Conservation (phyloP, 1,139 yeast genomes). For the Blastobotrys malaysiensis region DNA sequence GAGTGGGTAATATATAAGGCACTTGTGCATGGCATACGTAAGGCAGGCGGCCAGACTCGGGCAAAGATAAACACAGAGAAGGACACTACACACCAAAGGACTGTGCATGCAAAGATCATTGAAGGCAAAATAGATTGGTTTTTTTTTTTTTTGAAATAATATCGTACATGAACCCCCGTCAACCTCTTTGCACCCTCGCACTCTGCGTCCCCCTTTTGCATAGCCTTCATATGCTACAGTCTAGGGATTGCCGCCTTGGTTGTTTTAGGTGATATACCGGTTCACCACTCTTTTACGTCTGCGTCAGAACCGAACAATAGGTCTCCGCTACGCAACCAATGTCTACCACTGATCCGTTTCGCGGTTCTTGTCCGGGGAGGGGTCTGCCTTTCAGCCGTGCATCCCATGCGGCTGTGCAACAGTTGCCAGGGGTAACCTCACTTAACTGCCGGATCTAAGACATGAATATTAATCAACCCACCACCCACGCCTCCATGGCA, state of each 20-base stretch:
- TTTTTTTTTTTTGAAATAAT: neutral
- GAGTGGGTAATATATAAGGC: neutral
- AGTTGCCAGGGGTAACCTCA: neutral
- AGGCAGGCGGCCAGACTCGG: slow-evolving; percentile 1
- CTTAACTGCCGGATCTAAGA: neutral
- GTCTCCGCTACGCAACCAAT: neutral
- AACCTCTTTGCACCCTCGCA: neutral
- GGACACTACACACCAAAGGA: neutral
- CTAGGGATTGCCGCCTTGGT: no score
- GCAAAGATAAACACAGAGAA: neutral
- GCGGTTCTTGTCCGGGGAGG: neutral
- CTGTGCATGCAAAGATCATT: neutral
- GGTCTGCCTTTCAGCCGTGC: neutral
- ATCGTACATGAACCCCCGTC: neutral
- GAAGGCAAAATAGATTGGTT: neutral
- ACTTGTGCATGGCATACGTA: neutral
- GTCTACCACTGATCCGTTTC: neutral
- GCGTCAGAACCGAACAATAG: neutral
- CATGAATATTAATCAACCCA: neutral
- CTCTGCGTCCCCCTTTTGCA: neutral
- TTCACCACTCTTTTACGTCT: no score
- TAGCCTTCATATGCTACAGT: no score
- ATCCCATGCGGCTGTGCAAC: neutral
- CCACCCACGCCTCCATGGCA: neutral
- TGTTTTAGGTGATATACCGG: no score